Conservation (phyloP, 2,329 filamentous ascomycete genomes). For the Hypoxylon sp. region DNA sequence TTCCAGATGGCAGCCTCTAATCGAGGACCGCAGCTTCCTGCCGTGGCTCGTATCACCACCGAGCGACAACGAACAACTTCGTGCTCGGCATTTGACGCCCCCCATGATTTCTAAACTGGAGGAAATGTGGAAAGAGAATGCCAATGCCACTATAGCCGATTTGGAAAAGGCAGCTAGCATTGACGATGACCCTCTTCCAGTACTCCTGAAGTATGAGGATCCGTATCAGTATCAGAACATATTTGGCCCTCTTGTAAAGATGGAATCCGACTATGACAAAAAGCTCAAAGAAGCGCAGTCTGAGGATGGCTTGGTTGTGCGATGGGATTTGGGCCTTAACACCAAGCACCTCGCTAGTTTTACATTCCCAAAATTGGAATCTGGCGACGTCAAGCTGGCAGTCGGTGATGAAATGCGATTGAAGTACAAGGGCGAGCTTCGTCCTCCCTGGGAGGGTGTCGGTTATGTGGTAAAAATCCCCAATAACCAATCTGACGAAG, state of each 20-base stretch:
- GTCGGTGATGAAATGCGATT: slow-evolving; percentile 99
- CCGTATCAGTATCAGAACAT: slow-evolving; percentile 99
- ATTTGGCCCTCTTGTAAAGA: slow-evolving; percentile 97
- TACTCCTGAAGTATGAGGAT: slow-evolving; percentile 94
- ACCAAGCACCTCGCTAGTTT: slow-evolving; percentile 98
- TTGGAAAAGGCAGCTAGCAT: slow-evolving; percentile 91
- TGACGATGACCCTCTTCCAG: slow-evolving; percentile 94
- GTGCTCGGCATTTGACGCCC: slow-evolving; percentile 91
- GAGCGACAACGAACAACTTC: slow-evolving; percentile 94
- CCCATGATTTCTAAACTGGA: slow-evolving; percentile 97
- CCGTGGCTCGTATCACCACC: slow-evolving; percentile 92
- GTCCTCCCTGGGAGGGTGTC: slow-evolving; percentile 94
- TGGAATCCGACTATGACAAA: slow-evolving; percentile 98
- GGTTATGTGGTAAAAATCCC: slow-evolving; percentile 99
- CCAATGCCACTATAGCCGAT: slow-evolving; percentile 88
- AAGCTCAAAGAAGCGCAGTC: slow-evolving; percentile 99
- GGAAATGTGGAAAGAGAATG: slow-evolving; percentile 98
- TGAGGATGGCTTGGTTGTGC: slow-evolving; percentile 93
- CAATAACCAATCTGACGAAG: slow-evolving; percentile 98
- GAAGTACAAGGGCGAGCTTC: slow-evolving; percentile 94
- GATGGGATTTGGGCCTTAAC: slow-evolving; percentile 96
- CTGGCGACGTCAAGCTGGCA: slow-evolving; percentile 96
- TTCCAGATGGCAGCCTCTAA: slow-evolving; percentile 96
- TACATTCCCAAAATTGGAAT: slow-evolving; percentile 94
- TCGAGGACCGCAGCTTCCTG: slow-evolving; percentile 95